Conservation (phyloP, 331 rosid species). For the Phaseolus coccineus region DNA sequence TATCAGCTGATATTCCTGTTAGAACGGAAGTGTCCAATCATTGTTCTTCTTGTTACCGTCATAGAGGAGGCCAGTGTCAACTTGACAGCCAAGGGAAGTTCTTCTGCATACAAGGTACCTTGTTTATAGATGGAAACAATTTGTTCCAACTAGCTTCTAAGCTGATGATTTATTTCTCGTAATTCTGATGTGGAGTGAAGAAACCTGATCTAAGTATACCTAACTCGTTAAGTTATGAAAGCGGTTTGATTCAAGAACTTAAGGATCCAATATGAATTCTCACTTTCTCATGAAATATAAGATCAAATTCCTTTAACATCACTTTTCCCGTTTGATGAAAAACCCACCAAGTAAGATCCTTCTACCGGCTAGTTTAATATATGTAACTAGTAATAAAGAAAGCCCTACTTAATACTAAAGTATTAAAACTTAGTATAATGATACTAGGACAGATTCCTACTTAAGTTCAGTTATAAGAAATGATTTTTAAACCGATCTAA, state of each 20-base stretch:
- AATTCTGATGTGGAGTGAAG: background rate
- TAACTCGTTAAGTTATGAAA: too few species aligned
- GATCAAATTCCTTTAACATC: too few species aligned
- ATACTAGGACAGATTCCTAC: background rate
- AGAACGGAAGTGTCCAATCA: accelerated
- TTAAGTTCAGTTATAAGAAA: background rate
- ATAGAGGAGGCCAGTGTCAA: constrained; percentile 20
- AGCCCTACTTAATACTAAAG: background rate
- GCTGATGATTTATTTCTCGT: too few species aligned
- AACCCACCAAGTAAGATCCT: too few species aligned
- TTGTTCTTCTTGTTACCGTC: background rate
- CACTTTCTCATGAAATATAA: too few species aligned
- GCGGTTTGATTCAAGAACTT: too few species aligned
- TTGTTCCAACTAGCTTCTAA: background rate
- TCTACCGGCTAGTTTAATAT: too few species aligned
- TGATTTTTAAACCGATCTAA: background rate
- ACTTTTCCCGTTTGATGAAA: too few species aligned
- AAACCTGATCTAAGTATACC: background rate
- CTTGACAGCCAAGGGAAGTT: constrained; percentile 29
- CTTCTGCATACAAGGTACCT: constrained; percentile 22
- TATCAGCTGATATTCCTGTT: background rate
- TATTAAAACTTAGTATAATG: background rate
- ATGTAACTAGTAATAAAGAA: background rate
- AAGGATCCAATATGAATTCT: too few species aligned
- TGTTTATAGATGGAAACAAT: background rate